Percentiles rank a stretch among this genome's conserved stretches.
These are phyloP conservation scores for Fusarium torreyae DNA, from an alignment of 2,329 filamentous ascomycete genomes.

Conservation along the genomic window DNA sequence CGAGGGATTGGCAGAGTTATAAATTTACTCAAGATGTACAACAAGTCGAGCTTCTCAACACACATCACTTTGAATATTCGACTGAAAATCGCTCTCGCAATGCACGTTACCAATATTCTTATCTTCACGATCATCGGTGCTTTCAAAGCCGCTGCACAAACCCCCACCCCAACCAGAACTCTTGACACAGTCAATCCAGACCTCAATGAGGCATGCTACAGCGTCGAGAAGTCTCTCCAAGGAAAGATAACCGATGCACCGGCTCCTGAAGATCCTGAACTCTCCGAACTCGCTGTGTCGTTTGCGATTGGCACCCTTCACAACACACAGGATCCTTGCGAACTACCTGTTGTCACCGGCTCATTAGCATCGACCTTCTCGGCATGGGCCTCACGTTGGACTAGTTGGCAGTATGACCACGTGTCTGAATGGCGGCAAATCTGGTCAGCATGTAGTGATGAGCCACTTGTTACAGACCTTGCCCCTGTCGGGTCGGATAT, in stretches of 20 bases:
- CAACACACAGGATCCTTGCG: constrained; percentile 1
- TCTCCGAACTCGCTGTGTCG: neutral
- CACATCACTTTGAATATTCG: no score
- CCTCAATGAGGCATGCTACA: neutral
- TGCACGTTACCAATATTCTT: neutral
- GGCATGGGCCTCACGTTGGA: constrained; percentile 6
- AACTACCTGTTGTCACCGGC: constrained; percentile 7
- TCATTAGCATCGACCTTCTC: neutral
- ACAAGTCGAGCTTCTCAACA: no score
- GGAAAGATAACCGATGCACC: neutral
- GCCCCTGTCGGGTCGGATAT: neutral
- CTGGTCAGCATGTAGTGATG: constrained; percentile 13
- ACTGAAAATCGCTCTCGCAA: neutral
- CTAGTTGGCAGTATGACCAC: neutral
- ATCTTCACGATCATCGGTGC: neutral
- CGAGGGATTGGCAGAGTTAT: no score
- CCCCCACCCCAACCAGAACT: neutral
- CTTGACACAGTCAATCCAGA: neutral
- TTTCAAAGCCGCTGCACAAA: neutral
- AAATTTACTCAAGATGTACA: no score
- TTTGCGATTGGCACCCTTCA: neutral
- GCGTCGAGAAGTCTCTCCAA: neutral
- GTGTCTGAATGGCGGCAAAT: constrained; percentile 2
- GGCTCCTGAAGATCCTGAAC: neutral
- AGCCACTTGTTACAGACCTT: neutral